phyloP scores from a whole-genome alignment of 306 rosid genomes.

The Potentilla sterilis region DNA sequence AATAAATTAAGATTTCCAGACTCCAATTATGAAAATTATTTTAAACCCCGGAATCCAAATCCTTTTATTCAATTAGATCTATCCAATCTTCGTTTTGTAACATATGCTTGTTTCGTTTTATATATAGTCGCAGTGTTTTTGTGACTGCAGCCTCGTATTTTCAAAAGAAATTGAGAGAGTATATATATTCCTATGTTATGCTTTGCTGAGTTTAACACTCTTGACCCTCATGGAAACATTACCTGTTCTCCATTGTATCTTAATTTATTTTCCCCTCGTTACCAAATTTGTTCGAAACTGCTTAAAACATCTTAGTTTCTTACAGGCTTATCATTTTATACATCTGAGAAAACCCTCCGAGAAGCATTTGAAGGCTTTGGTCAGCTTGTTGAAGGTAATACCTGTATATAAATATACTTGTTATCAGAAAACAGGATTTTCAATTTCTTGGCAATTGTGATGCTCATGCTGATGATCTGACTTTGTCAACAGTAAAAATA shows the following conservation, averaged over 20 bases:
- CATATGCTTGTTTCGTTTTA: neutral
- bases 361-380: constrained; percentile 84
- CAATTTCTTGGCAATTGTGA: neutral
- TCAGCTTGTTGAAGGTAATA: constrained; percentile 74
- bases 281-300: neutral
- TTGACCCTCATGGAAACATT: neutral
- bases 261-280: neutral
- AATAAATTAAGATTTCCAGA: neutral
- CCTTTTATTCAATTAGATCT: neutral
- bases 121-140: neutral
- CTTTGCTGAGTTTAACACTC: neutral
- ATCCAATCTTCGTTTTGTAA: neutral
- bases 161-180: neutral
- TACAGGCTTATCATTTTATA: constrained; percentile 63
- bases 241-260: neutral
- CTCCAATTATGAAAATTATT: neutral
- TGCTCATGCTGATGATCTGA: constrained; percentile 25
- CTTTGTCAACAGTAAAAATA: constrained; percentile 57
- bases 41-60: neutral
- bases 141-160: neutral
- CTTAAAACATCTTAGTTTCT: constrained; percentile 9
- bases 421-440: neutral
- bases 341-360: constrained; percentile 80
- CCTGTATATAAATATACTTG: neutral
- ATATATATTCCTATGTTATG: neutral